Base-by-base conservation (phyloP, 2,329 filamentous ascomycete genomes). In the Aureobasidium mangrovei region DNA sequence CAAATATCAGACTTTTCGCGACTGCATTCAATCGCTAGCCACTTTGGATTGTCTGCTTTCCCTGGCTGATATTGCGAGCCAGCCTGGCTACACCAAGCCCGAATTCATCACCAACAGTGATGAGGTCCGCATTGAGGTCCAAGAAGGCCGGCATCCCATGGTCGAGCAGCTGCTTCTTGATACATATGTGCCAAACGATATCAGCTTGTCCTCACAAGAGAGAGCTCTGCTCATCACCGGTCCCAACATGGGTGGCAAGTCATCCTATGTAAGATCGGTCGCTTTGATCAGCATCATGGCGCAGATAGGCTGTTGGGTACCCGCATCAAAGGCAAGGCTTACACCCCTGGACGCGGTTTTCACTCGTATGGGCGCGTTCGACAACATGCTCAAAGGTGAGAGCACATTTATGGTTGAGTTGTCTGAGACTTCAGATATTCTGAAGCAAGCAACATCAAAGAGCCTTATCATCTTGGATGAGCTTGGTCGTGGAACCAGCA, bases 221-320 rank as follows among this genome's bases (percentile, higher is more conserved):
- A 79, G 87, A 4, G 88, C 89, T 2, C 81, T 96, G 61, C 84
- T 97, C 54, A 85, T 98, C 63, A 98, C 93, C 0, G 93, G 93
- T 0, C 93, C 93, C 31, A 98, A 98, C 73, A 98, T 98, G 93
- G 93, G 93, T 63, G 93, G 93, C 55, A 98, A 98, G 67, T 95
- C 89, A n/a, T 93, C 86, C 56, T 98, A 95, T 69, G 91, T 98
- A 26, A 88, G 93, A 52, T 88, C 91, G 60, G 83, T 95, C 42
- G 91, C 93, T 7, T 81, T 98, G 5, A 89, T 97, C 59, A 81
- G 86, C 45, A 91, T 98, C 63, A 91, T 98, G 74, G 90, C 89
- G 6, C 93, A 98, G 67, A 86, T 96, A 59, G 93, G 93, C 48
- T 94, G 88, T 36, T 98, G 91, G 69, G 90, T 98, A 0, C 93